Base-by-base conservation (phyloP, 768 basidiomycete genomes). In the Tephrocybe sp. region DNA sequence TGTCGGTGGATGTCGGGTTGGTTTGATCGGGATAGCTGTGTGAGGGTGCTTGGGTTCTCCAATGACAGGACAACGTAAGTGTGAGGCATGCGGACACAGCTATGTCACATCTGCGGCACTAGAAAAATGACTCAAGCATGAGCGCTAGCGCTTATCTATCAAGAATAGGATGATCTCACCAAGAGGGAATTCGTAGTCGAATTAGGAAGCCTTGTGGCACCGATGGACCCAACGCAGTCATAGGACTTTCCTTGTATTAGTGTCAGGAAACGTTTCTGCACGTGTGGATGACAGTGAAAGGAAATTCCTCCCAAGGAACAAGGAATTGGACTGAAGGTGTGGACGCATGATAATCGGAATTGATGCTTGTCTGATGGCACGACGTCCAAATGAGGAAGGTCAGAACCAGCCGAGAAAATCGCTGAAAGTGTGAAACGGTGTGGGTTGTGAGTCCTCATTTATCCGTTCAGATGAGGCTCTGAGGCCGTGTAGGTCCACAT, bases 271-370 rank as follows among this genome's bases (percentile, higher is more conserved):
- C 5, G 28, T 5, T 30, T 30, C 11, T 30, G 28, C 28, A 30
- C 28, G 33, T n/a, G 46, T 45, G 28, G 44, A 32, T 30, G 17
- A 45, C 36, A 56, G 58, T 58, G 44, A 63, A 67, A 63, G 58
- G 57, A 52, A 59, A 32, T 49, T 2, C 64, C 59, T 42, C 40
- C 48, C 42, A 52, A 49, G 61, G 67, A 67, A 70, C 67, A 70
- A 70, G 60, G 53, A 34, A 12, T 36, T 59, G 58, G 58, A 39
- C 58, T 57, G 41, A 36, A 24, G 48, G 40, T 39, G 42, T 37
- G 55, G 37, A 54, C 55, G 21, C 45, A 34, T 39, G 38, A 44
- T 45, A 51, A 50, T 50, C 41, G 18, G 24, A 6, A 20, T 41
- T 46, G 50, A 54, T 18, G 34, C 11, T 21, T 8, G 5, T 21